phyloP scores from a whole-genome alignment of 2,329 filamentous ascomycete species.

The Zymoseptoria pseudotritici region DNA sequence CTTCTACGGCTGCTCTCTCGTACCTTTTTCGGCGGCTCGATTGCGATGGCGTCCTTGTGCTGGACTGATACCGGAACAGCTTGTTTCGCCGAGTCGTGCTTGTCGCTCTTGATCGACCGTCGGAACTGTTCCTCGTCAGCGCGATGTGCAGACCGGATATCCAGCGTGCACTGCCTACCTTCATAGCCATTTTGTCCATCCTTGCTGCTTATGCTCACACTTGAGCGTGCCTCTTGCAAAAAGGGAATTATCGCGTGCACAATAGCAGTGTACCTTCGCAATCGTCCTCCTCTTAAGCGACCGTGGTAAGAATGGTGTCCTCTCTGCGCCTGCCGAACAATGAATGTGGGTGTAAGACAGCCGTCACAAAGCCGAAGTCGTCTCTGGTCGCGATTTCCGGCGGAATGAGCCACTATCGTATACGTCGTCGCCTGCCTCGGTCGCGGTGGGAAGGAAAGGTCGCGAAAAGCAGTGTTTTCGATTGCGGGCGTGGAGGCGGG shows the following conservation, averaged over 20 bases:
- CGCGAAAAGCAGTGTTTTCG: background rate
- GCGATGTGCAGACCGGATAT: background rate
- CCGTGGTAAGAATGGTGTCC: background rate
- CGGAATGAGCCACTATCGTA: background rate
- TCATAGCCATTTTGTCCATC: conserved; percentile 8
- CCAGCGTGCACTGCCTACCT: conserved; percentile 8
- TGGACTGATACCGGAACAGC: conserved; percentile 68
- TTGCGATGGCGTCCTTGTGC: conserved; percentile 78
- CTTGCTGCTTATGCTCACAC: background rate
- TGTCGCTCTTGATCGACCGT: conserved; percentile 85
- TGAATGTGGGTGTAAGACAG: background rate
- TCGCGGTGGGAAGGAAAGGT: background rate
- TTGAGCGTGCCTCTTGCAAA: background rate
- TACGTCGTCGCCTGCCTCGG: background rate
- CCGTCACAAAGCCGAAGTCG: background rate
- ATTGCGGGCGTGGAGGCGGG: background rate
- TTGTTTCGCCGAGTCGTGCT: conserved; percentile 52
- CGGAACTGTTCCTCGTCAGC: conserved; percentile 47
- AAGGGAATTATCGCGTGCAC: background rate
- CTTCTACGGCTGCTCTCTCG: conserved; percentile 27
- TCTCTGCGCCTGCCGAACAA: background rate
- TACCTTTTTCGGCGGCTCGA: conserved; percentile 90
- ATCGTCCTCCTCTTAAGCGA: background rate
- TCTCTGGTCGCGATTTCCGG: background rate
- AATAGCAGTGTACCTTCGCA: background rate